These are phyloP conservation scores for Candida ulmi DNA, from an alignment of 805 yeast species.

Conservation along the genomic window DNA sequence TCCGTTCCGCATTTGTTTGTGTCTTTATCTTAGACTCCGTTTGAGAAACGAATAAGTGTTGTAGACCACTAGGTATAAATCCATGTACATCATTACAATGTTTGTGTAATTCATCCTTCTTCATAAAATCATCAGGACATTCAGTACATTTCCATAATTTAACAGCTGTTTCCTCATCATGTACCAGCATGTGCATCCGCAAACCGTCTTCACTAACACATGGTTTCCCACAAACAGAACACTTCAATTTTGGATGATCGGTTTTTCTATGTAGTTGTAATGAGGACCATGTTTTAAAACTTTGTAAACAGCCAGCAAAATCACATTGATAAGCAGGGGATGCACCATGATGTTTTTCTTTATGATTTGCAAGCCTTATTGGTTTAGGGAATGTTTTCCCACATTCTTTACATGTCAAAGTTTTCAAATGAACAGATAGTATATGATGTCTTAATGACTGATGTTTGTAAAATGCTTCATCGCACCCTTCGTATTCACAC, in stretches of 20 bases:
- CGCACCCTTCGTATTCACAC: slow-evolving; percentile 61
- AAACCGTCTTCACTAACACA: slow-evolving; percentile 72
- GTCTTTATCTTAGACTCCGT: neutral
- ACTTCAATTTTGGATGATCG: slow-evolving; percentile 65
- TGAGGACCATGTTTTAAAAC: slow-evolving; percentile 68
- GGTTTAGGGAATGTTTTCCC: slow-evolving; percentile 59
- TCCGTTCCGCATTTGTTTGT: neutral
- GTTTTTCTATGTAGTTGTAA: slow-evolving; percentile 64
- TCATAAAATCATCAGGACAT: slow-evolving; percentile 48
- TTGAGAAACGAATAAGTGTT: neutral
- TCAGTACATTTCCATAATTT: slow-evolving; percentile 58
- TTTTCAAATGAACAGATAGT: slow-evolving; percentile 50
- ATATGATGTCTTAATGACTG: slow-evolving; percentile 73
- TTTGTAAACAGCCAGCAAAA: slow-evolving; percentile 50
- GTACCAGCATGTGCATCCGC: slow-evolving; percentile 67
- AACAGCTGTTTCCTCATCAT: slow-evolving; percentile 39
- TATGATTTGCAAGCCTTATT: slow-evolving; percentile 60
- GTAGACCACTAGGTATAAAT: slow-evolving; percentile 16
- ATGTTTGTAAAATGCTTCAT: slow-evolving; percentile 64
- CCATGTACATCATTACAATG: slow-evolving; percentile 51
- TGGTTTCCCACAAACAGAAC: slow-evolving; percentile 59
- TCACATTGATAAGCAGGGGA: slow-evolving; percentile 54
- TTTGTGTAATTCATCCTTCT: slow-evolving; percentile 47
- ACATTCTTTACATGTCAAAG: slow-evolving; percentile 57
- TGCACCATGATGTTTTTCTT: slow-evolving; percentile 57